phyloP scores from a whole-genome alignment of 1,284 basidiomycete genomes.

The Phlebopus sp. region DNA sequence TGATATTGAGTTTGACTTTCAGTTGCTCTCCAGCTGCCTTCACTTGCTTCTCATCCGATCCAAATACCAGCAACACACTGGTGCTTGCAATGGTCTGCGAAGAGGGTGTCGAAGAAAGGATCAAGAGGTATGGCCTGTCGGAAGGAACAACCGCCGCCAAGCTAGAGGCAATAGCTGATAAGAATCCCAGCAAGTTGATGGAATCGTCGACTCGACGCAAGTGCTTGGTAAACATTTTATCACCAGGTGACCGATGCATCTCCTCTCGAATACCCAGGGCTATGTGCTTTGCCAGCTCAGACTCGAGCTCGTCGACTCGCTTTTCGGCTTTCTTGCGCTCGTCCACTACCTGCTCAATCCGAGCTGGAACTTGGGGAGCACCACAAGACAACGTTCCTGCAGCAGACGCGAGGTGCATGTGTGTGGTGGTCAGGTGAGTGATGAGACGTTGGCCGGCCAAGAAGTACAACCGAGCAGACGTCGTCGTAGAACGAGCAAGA shows the following conservation, averaged over 20 bases:
- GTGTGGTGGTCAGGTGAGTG: slow-evolving; percentile 53
- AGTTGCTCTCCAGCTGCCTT: slow-evolving; percentile 59
- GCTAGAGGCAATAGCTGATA: slow-evolving; percentile 54
- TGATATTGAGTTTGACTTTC: slow-evolving; percentile 55
- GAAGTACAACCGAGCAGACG: slow-evolving; percentile 76
- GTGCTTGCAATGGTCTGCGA: slow-evolving; percentile 48
- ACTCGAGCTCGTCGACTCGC: slow-evolving; percentile 60
- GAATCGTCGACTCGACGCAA: slow-evolving; percentile 63
- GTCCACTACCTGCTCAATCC: slow-evolving; percentile 67
- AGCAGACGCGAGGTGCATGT: slow-evolving; percentile 52
- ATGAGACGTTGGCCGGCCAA: slow-evolving; percentile 76
- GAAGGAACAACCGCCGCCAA: slow-evolving; percentile 37
- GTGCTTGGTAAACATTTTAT: slow-evolving; percentile 42
- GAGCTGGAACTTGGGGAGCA: slow-evolving; percentile 57
- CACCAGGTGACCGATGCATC: slow-evolving; percentile 22
- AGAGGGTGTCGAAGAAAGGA: slow-evolving; percentile 62
- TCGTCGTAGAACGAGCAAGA: slow-evolving; percentile 53
- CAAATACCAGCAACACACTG: slow-evolving; percentile 58
- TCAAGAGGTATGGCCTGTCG: slow-evolving; percentile 44
- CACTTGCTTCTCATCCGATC: slow-evolving; percentile 56
- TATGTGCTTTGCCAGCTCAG: slow-evolving; percentile 63
- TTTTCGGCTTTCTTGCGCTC: slow-evolving; percentile 62
- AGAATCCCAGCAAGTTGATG: slow-evolving; percentile 56
- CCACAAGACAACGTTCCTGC: slow-evolving; percentile 67
- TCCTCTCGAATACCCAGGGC: slow-evolving; percentile 44